These are phyloP conservation scores for Pseudogymnoascus sp. DNA, from an alignment of 2,329 filamentous ascomycete species.

Conservation along the genomic window DNA sequence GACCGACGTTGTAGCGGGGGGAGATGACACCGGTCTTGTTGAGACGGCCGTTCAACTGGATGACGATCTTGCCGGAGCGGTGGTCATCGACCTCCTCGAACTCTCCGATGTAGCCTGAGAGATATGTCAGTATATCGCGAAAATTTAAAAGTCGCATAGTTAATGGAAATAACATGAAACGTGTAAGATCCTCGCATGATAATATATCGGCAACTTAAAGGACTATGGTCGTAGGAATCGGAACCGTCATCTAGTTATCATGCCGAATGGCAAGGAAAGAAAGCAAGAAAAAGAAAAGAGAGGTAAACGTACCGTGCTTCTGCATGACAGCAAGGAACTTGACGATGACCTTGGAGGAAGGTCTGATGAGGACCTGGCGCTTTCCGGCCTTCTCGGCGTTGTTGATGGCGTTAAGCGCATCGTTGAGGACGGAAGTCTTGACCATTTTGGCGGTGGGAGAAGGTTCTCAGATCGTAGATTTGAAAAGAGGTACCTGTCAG, in stretches of 20 bases:
- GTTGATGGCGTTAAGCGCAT: constrained; percentile 99
- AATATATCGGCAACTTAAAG: constrained; percentile 99
- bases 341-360: constrained; percentile 98
- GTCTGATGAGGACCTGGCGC: constrained; percentile 97
- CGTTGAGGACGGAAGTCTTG: constrained; percentile 98
- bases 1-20: constrained; percentile 98
- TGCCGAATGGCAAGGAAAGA: constrained; percentile 60
- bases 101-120: constrained; percentile 92
- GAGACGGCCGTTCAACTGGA: constrained; percentile 97
- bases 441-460: constrained; percentile 78
- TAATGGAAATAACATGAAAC: constrained; percentile 72
- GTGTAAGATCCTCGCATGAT: constrained; percentile 92
- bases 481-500: constrained; percentile 60
- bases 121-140: constrained; percentile 72
- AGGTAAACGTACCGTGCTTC: constrained; percentile 79
- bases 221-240: constrained; percentile 83
- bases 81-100: constrained; percentile 99
- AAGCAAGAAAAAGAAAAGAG: constrained; percentile 12
- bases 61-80: constrained; percentile 99
- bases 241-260: constrained; percentile 99
- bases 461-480: constrained; percentile 73
- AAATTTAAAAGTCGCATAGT: constrained; percentile 87
- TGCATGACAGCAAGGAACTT: constrained; percentile 99
- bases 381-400: constrained; percentile 99
- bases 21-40: constrained; percentile 99